Percentiles rank a stretch among this genome's conserved stretches.
These are phyloP conservation scores for Themeda triandra DNA, from an alignment of 176 grass and related monocot species.

Conservation along the genomic window DNA sequence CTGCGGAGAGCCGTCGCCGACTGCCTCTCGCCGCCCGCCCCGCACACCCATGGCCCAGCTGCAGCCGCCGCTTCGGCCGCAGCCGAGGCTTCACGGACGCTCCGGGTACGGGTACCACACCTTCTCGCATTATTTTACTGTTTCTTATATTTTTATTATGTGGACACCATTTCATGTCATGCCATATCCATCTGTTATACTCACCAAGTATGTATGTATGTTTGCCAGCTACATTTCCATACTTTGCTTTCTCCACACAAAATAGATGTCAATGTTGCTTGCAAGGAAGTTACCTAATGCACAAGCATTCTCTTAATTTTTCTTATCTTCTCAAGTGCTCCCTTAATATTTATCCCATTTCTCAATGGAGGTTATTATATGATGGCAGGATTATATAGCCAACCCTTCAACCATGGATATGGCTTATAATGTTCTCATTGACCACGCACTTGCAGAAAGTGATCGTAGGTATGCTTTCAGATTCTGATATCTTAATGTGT, in stretches of 20 bases:
- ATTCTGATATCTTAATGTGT: conserved; percentile 19
- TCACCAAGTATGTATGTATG: not conserved
- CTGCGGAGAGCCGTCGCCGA: conserved; percentile 86
- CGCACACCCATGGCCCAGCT: conserved; percentile 63
- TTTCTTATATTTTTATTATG: too few relatives aligned
- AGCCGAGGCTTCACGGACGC: conserved; percentile 68
- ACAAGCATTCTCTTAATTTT: not conserved
- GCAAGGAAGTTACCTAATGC: conserved; percentile 14
- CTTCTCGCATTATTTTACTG: not conserved
- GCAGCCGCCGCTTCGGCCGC: conserved; percentile 47
- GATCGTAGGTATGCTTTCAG: conserved; percentile 79
- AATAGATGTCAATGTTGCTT: not conserved
- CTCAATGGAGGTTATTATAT: conserved; percentile 36
- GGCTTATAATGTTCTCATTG: conserved; percentile 92
- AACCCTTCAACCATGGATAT: conserved; percentile 81
- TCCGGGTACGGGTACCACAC: conserved; percentile 61
- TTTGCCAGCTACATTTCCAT: not conserved
- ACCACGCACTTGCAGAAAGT: conserved; percentile 94
- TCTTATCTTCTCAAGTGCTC: not conserved
- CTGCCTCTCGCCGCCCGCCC: conserved; percentile 79
- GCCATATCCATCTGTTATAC: not conserved
- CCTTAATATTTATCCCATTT: conserved; percentile 13
- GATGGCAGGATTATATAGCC: conserved; percentile 94
- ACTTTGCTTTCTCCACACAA: not conserved
- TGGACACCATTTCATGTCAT: not conserved